phyloP scores from a whole-genome alignment of 1,284 basidiomycete species.

The Bjerkandera adusta region DNA sequence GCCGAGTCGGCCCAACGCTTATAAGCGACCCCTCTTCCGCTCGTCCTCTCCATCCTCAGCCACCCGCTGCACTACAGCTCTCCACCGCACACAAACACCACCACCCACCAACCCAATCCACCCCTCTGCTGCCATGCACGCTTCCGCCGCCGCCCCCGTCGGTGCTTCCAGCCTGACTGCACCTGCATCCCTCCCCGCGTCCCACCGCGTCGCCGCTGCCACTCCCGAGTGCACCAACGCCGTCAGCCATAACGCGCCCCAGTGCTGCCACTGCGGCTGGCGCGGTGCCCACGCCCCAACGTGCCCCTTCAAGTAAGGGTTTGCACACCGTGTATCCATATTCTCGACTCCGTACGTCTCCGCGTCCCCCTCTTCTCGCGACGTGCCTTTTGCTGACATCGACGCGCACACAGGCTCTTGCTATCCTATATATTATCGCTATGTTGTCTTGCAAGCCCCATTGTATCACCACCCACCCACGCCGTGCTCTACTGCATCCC shows the following conservation, averaged over 20 bases:
- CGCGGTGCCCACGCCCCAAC: slow-evolving; percentile 62
- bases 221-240: slow-evolving; percentile 20
- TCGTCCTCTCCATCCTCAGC: not conserved
- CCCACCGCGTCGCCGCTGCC: slow-evolving; percentile 11
- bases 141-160: slow-evolving; percentile 8
- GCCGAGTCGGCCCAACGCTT: not conserved
- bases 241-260: slow-evolving; percentile 48
- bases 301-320: slow-evolving; percentile 57
- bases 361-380: slow-evolving; percentile 1
- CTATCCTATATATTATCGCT: slow-evolving; percentile 18
- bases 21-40: not conserved
- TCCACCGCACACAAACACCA: slow-evolving; percentile 4
- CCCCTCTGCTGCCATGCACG: slow-evolving; percentile 7
- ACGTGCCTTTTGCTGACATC: slow-evolving; percentile 5
- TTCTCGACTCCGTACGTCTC: slow-evolving; percentile 15
- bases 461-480: slow-evolving; percentile 12
- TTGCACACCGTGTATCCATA: slow-evolving; percentile 2
- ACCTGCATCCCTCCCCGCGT: slow-evolving; percentile 13
- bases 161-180: slow-evolving; percentile 10
- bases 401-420: slow-evolving; percentile 9
- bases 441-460: slow-evolving; percentile 18
- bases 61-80: not conserved
- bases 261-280: slow-evolving; percentile 76
- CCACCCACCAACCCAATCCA: slow-evolving; percentile 13
- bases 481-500: slow-evolving; percentile 9